These are phyloP conservation scores for Elaeagnus macrophylla DNA, from an alignment of 306 rosid genomes.

Conservation along the genomic window DNA sequence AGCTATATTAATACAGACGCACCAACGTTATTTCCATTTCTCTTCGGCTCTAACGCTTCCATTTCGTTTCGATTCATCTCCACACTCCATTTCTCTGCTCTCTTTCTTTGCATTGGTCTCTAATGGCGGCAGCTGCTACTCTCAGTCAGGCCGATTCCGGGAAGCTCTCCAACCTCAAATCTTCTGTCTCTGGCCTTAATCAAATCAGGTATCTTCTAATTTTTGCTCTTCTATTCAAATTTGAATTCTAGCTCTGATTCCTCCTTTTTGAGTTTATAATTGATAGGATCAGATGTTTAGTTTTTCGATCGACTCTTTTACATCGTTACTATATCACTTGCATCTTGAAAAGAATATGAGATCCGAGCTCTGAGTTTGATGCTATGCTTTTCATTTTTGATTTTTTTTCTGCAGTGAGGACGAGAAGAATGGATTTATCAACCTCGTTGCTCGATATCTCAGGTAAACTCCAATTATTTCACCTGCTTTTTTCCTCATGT, in stretches of 20 bases:
- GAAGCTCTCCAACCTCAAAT: constrained; percentile 49
- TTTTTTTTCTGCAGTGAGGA: constrained; percentile 43
- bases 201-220: constrained; percentile 59
- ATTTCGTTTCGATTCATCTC: constrained; percentile 5
- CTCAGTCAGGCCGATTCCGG: constrained; percentile 41
- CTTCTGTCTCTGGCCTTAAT: constrained; percentile 51
- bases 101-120: constrained; percentile 14
- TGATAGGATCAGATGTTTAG: not conserved
- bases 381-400: not conserved
- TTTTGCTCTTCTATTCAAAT: not conserved
- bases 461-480: constrained; percentile 33
- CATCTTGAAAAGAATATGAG: not conserved
- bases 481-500: not conserved
- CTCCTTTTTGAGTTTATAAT: not conserved
- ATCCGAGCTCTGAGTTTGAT: constrained; percentile 24
- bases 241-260: not conserved
- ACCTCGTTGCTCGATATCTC: constrained; percentile 80
- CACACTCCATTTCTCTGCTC: not conserved
- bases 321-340: not conserved
- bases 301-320: not conserved
- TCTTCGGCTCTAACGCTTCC: not conserved
- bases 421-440: constrained; percentile 83
- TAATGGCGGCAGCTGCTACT: constrained; percentile 52
- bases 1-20: not conserved
- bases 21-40: not conserved